Base-by-base conservation (phyloP, 441 rosid species). In the Adansonia madagascariensis region DNA sequence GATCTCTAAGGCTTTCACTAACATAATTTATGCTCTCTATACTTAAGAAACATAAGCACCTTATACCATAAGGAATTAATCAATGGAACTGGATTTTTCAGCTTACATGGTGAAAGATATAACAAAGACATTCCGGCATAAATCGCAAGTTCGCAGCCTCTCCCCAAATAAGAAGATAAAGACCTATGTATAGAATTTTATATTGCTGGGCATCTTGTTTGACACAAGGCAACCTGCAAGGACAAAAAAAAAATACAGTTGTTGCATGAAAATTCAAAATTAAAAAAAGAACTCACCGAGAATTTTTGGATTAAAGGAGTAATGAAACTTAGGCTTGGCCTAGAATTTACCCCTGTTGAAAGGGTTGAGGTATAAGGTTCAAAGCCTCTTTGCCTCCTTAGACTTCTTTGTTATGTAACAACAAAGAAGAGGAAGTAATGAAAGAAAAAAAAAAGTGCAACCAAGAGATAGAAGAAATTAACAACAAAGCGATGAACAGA, bases 141-240 rank as follows among this genome's bases (percentile, higher is more conserved):
- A 94, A 89, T 86, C 99, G 89, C 90, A 96, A 79, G 84, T 91
- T 96, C 44, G 99, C 97, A 63, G 99, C 98, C 84, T 96, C 99
- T 64, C 99, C 99, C 99, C 99, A 94, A 76, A 94, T 92, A 76
- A 96, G 98, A 82, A 96, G 97, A 90, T 94, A 90, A 82, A 96
- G 99, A 77, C 90, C 98, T 61, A 94, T 84, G 76, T 94, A 96
- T 17, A 96, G 77, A 70, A 95, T 88, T 87, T 96, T 94, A 81
- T 90, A 87, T 74, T 94, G 99, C 76, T 91, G 94, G 53, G 91
- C 97, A 82, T 94, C 97, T 81, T 86, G 90, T 79, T 91, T 90
- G 80, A 83, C 93, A 76, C 77, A 82, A n/a, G 99, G 97, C 79
- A 96, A 84, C 82, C 99, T 96, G 89, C 82, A 85, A 81, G 75